These are phyloP conservation scores for Bryoerythrophyllum caledonicum DNA, from an alignment of 225 moss, liverwort and hornwort species.

Conservation along the genomic window DNA sequence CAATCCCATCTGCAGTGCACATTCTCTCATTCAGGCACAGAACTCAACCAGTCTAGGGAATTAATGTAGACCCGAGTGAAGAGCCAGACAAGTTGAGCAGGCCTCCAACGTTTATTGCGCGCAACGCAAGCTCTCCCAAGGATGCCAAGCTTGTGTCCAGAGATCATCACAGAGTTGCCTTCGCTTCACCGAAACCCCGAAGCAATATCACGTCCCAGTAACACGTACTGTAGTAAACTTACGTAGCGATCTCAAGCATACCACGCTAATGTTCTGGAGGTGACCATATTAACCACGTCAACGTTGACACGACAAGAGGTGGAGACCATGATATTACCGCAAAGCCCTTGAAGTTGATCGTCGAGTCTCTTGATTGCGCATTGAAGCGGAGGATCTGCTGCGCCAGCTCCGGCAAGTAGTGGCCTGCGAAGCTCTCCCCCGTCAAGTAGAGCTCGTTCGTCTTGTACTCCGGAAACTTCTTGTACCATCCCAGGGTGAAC, in stretches of 20 bases:
- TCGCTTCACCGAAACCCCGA: neutral
- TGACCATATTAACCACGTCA: no score
- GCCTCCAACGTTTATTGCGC: constrained; percentile 22
- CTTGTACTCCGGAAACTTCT: constrained; percentile 60
- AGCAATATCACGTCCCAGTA: no score
- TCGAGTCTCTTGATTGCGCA: constrained; percentile 16
- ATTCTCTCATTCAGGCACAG: neutral
- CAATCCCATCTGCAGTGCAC: neutral
- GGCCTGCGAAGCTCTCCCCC: constrained; percentile 66
- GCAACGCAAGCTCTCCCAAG: neutral
- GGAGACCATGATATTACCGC: constrained; percentile 17
- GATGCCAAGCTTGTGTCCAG: neutral
- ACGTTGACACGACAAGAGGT: neutral
- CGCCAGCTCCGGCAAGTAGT: constrained; percentile 51
- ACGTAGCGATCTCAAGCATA: no score
- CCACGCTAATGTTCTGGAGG: no score
- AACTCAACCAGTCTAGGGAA: neutral
- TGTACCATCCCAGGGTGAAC: constrained; percentile 53
- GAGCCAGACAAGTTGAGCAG: neutral
- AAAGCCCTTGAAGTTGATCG: constrained; percentile 52
- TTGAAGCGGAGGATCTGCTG: constrained; percentile 39
- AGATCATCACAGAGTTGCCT: neutral
- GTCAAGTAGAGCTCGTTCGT: constrained; percentile 53
- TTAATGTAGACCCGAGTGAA: no score
- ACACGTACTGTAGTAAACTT: no score